Percentiles rank a stretch among this genome's conserved stretches.
phyloP scores from a whole-genome alignment of 306 rosid genomes.

The Trichosanthes truncata region DNA sequence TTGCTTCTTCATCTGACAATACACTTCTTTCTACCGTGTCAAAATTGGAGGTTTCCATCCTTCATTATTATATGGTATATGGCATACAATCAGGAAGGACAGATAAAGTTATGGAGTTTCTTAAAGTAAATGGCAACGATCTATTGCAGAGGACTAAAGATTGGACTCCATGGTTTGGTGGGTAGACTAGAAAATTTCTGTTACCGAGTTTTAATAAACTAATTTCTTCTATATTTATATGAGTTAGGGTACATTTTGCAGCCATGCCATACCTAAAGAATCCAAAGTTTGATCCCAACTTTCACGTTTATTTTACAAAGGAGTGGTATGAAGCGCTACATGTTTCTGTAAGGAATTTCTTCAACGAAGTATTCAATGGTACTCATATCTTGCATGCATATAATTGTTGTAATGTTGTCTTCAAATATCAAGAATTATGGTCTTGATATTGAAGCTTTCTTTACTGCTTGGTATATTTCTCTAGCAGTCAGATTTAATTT shows the following conservation, averaged over 20 bases:
- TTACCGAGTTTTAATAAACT: slow-evolving; percentile 6
- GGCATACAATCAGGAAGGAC: slow-evolving; percentile 49
- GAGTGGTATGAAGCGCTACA: slow-evolving; percentile 87
- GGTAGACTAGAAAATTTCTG: slow-evolving; percentile 18
- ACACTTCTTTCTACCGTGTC: slow-evolving; percentile 37
- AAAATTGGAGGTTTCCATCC: slow-evolving; percentile 59
- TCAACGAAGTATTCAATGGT: slow-evolving; percentile 77
- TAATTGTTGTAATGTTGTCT: neutral
- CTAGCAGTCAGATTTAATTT: neutral
- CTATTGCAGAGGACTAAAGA: slow-evolving; percentile 53
- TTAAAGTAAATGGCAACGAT: slow-evolving; percentile 47
- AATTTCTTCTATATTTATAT: slow-evolving; percentile 7
- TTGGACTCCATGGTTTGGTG: slow-evolving; percentile 94
- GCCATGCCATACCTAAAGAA: slow-evolving; percentile 81
- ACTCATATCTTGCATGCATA: slow-evolving; percentile 82
- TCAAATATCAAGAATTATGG: neutral
- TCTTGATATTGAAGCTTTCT: neutral
- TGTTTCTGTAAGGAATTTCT: slow-evolving; percentile 84
- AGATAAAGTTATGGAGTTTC: slow-evolving; percentile 65
- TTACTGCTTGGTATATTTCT: neutral
- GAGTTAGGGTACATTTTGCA: slow-evolving; percentile 34
- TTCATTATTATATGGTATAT: slow-evolving; percentile 55
- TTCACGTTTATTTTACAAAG: slow-evolving; percentile 61
- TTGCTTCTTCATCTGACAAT: slow-evolving; percentile 50
- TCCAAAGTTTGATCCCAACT: slow-evolving; percentile 68